phyloP scores from a whole-genome alignment of 805 yeast species.

The Yamadazyma sp. region DNA sequence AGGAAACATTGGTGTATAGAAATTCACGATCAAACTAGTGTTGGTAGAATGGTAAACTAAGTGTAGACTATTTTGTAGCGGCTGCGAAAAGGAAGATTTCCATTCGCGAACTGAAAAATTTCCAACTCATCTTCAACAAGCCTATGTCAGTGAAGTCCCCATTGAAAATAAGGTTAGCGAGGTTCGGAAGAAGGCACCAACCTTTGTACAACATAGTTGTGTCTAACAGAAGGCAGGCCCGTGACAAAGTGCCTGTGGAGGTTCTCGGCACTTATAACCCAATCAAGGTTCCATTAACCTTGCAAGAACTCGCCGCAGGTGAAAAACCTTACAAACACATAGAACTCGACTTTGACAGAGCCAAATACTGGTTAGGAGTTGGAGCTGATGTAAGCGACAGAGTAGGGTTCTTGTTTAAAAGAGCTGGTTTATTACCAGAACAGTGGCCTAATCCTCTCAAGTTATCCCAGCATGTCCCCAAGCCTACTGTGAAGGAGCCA shows the following conservation, averaged over 20 bases:
- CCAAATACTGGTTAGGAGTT: slow-evolving; percentile 95
- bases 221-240: slow-evolving; percentile 69
- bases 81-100: too few species aligned
- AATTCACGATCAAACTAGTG: too few species aligned
- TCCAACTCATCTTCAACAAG: slow-evolving; percentile 3
- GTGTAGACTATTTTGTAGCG: too few species aligned
- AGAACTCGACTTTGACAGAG: slow-evolving; percentile 79
- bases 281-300: slow-evolving; percentile 64
- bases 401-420: slow-evolving; percentile 72
- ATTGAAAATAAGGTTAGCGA: slow-evolving; percentile 84
- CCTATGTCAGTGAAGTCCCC: slow-evolving; percentile 26
- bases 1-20: background rate
- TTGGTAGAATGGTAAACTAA: too few species aligned
- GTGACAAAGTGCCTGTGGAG: slow-evolving; percentile 87
- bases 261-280: slow-evolving; percentile 95
- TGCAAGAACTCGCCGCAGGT: slow-evolving; percentile 57
- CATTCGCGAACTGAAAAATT: slow-evolving; percentile 7
- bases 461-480: slow-evolving; percentile 32
- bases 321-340: slow-evolving; percentile 72
- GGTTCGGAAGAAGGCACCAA: slow-evolving; percentile 85
- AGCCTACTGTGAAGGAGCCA: slow-evolving; percentile 27
- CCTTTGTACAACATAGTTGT: slow-evolving; percentile 94
- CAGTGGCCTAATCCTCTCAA: slow-evolving; percentile 56
- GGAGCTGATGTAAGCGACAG: slow-evolving; percentile 94
- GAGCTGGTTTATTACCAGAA: slow-evolving; percentile 67